Evolutionary conservation across 192 early-diverging fungal genomes (phyloP), one percentile per base, ranked within the genome.

Genomic region (Chytriomyces sp.): DNA sequence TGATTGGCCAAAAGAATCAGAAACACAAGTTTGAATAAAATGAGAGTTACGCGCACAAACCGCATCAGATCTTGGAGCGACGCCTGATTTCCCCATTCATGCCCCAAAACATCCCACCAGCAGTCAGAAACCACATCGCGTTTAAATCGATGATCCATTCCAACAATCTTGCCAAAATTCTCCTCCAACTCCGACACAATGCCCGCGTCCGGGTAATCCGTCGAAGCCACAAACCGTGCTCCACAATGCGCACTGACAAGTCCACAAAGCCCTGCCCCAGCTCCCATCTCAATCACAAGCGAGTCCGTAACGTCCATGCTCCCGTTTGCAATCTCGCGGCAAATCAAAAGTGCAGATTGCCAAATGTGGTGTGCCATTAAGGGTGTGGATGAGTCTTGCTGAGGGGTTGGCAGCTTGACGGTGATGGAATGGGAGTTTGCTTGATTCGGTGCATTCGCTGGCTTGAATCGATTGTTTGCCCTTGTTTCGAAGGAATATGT

Each of bases 331-430:
- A 62, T 77, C 16, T 10, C 9, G 23, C 57, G 26, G 26, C 43
- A 53, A 8, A 77, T 50, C 3, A 62, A 35, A 43, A 77, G 23
- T 11, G 50, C 23, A 8, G 67, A 35, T 53, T 77, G 65, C 76
- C 76, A 77, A 16, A 77, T 50, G 46, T 77, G 67, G 23, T 77
- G 76, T 7, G 76, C 76, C 76, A 69, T 68, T 20, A 77, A 57
- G 20, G 64, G 46, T 49, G 75, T 66, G 6, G 61, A 57, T 2
- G 75, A 67, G 65, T 35, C 45, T 47, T 46, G 23, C 9, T 64
- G n/a, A 3, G 75, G 61, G 16, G 47, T 67, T 20, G 75, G 49
- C 11, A 66, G 47, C 6, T 45, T 23, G 49, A 67, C 44, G 5
- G 13, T 53, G 47, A 65, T 8, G 64, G n/a, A 49, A 23, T 67